Base-by-base conservation (phyloP, 129 eudicot genomes). In the Solidago caesia region DNA sequence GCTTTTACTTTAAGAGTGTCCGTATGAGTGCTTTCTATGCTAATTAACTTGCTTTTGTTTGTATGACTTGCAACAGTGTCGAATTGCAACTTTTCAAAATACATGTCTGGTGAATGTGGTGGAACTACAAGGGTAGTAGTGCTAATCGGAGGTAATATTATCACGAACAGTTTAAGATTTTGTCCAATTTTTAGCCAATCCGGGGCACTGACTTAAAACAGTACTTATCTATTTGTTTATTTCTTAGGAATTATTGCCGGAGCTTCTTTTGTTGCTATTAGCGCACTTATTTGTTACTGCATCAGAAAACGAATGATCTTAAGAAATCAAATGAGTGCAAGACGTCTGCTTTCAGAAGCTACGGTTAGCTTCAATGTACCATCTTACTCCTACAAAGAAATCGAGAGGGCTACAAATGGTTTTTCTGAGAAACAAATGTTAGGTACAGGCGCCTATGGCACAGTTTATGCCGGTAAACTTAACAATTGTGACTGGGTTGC, bases 381-480 rank as follows among this genome's bases (percentile, higher is more conserved):
- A 72, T 76, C 80, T 49, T 88, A 80, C 75, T 78, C 89, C 46
- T 88, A 90, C 87, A 90, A 81, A 84, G 98, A 90, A 57, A 88
- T 93, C 48, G 89, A 91, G 76, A 85, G 84, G 60, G 97, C 98
- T 45, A 88, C 98, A 61, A 80, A 82, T 66, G 68, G 84, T 44
- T 93, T 93, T 70, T 87, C 89, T 0, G 97, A 90, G 29, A 90
- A 88, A 77, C 92, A 85, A 73, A 77, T 85, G 71, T 72, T 93
- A 48, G 98, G 98, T 42, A 82, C 88, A 13, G 98, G 98, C 13
- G 98, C 98, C 49, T 93, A 93, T 25, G 98, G 97, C 59, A 90
- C 93, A 2, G 98, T 93, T 82, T 93, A 93, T 64, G 88, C 96
- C 25, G 98, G 96, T 45, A 90, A 79, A 80, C 96, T 93, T 84